Conservation (phyloP, 306 rosid genomes). For the Neltuma alba region DNA sequence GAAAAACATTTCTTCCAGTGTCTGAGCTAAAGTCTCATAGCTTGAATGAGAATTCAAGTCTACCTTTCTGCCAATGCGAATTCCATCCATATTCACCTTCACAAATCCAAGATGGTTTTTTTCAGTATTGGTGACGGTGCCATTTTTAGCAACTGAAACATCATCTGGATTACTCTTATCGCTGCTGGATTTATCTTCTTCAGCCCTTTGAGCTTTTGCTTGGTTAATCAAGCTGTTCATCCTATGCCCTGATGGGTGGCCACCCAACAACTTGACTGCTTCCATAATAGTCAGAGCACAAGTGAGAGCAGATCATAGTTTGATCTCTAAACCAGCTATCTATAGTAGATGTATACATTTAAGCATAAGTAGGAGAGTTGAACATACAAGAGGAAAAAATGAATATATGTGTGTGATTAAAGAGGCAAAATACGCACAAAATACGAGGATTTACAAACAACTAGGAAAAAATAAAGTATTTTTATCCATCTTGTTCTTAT, state of each 20-base stretch:
- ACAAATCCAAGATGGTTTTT: conserved; percentile 59
- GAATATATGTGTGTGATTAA: not conserved
- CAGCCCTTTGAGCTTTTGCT: conserved; percentile 54
- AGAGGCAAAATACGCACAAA: not conserved
- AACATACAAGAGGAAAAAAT: not conserved
- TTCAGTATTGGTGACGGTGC: conserved; percentile 36
- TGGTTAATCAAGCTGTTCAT: conserved; percentile 68
- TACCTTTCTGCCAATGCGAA: conserved; percentile 67
- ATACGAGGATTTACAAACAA: not conserved
- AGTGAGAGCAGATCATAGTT: not conserved
- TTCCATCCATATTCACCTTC: conserved; percentile 70
- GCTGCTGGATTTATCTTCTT: conserved; percentile 42
- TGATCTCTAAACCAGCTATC: not conserved
- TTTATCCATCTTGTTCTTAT: not conserved
- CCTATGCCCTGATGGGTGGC: conserved; percentile 75
- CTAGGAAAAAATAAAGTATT: not conserved
- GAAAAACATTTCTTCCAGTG: conserved; percentile 71
- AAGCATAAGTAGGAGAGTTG: not conserved
- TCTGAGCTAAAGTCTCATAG: conserved; percentile 63
- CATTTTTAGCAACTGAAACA: conserved; percentile 40
- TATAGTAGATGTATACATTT: not conserved
- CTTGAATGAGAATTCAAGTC: conserved; percentile 70
- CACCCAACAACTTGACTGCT: conserved; percentile 81
- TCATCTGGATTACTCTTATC: conserved; percentile 46
- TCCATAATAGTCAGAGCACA: conserved; percentile 7